Conservation (phyloP, 768 basidiomycete species). For the Lactifluus hygrophoroides region DNA sequence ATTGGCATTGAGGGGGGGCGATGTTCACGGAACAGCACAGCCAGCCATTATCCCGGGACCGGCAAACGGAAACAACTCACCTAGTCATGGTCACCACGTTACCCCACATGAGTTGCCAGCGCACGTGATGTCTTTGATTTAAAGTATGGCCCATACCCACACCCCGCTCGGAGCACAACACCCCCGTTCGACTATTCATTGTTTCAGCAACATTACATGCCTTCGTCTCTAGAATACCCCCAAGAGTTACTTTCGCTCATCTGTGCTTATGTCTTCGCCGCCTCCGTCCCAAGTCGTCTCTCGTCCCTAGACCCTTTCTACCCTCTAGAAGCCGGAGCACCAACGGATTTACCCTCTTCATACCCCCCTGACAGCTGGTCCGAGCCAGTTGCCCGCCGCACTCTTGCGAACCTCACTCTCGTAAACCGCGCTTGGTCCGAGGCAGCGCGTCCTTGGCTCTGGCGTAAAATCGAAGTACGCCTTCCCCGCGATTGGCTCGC, state of each 20-base stretch:
- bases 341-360: constrained; percentile 65
- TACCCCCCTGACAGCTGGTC: constrained; percentile 62
- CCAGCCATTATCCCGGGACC: not conserved
- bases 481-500: constrained; percentile 80
- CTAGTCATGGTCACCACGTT: not conserved
- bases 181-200: not conserved
- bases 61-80: too few relatives aligned
- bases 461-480: constrained; percentile 75
- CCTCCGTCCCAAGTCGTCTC: constrained; percentile 44
- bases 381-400: constrained; percentile 53
- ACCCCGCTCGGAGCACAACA: not conserved
- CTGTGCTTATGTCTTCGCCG: constrained; percentile 61
- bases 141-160: not conserved
- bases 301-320: constrained; percentile 65
- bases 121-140: constrained; percentile 11
- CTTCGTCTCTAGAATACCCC: constrained; percentile 43
- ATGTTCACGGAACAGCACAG: not conserved
- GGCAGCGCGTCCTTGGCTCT: constrained; percentile 84
- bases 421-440: constrained; percentile 72
- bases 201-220: not conserved
- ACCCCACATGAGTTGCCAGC: not conserved
- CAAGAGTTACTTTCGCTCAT: constrained; percentile 65
- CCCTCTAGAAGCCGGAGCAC: constrained; percentile 35
- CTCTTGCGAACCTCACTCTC: constrained; percentile 63
- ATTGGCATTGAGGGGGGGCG: not conserved